These are phyloP conservation scores for Naganishia friedmannii DNA, from an alignment of 768 basidiomycete genomes.

Conservation along the genomic window DNA sequence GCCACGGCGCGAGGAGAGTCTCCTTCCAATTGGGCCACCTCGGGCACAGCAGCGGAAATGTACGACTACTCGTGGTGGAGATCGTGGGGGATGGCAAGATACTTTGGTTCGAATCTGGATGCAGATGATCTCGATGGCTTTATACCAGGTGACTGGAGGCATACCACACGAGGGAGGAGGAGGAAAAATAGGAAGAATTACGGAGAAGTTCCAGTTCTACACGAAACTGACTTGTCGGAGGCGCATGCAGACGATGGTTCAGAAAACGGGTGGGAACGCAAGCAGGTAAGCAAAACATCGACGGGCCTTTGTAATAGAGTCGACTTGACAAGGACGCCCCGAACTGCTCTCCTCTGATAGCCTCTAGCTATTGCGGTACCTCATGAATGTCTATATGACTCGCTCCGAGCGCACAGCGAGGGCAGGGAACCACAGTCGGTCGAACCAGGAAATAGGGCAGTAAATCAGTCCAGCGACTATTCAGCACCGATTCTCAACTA, in stretches of 20 bases:
- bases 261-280: not conserved
- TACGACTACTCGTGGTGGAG: slow-evolving; percentile 18
- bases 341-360: not conserved
- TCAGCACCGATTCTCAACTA: not conserved
- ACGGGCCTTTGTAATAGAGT: no score
- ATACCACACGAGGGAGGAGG: not conserved
- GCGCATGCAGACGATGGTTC: slow-evolving; percentile 4
- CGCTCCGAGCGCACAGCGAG: not conserved
- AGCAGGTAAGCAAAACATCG: slow-evolving; percentile 20
- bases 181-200: slow-evolving; percentile 18
- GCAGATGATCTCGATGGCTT: slow-evolving; percentile 8
- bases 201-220: slow-evolving; percentile 3
- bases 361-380: slow-evolving; percentile 4
- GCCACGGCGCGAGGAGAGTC: slow-evolving; percentile 17
- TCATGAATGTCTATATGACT: not conserved
- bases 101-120: slow-evolving; percentile 14
- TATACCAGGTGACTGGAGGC: slow-evolving; percentile 1
- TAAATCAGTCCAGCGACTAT: not conserved
- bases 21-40: not conserved
- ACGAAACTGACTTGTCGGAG: not conserved
- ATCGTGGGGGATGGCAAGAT: slow-evolving; percentile 5
- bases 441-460: not conserved
- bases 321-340: no score
- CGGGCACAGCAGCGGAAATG: not conserved
- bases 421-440: not conserved